These are phyloP conservation scores for Ophiorrhiza pumila DNA, from an alignment of 257 asterid species.

Conservation along the genomic window DNA sequence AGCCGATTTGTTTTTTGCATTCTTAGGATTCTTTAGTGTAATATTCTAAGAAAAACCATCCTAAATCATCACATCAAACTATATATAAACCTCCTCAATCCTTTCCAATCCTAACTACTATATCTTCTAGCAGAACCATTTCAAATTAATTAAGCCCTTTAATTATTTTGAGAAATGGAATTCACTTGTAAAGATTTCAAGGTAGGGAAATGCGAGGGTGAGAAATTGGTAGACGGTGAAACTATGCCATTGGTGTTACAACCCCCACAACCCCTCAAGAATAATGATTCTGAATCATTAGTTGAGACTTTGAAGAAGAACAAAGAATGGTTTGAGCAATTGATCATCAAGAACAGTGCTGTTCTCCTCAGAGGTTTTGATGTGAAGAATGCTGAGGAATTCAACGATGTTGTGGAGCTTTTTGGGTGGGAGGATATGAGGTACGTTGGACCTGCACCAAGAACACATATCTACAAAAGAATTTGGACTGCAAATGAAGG, in stretches of 20 bases:
- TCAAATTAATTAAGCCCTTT: too few species aligned
- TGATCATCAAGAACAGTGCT: conserved; percentile 73
- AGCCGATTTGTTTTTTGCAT: too few species aligned
- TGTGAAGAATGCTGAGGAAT: conserved; percentile 52
- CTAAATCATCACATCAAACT: neutral
- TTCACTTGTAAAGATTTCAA: conserved; percentile 58
- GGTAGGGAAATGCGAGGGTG: conserved; percentile 87
- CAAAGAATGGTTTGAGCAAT: conserved; percentile 74
- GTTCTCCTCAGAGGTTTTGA: conserved; percentile 67
- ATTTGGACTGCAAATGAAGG: conserved; percentile 90
- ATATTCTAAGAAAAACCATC: too few species aligned
- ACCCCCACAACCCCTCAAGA: conserved; percentile 32
- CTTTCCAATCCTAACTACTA: neutral
- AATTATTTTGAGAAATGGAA: conserved; percentile 39
- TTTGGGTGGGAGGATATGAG: conserved; percentile 79
- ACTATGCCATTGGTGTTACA: conserved; percentile 66
- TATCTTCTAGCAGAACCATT: too few species aligned
- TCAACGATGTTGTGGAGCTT: conserved; percentile 65
- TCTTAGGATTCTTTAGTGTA: too few species aligned
- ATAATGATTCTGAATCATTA: conserved; percentile 29
- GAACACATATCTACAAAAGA: conserved; percentile 72
- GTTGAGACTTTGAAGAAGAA: conserved; percentile 36
- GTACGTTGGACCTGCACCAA: conserved; percentile 84
- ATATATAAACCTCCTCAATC: conserved; percentile 14
- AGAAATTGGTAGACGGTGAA: conserved; percentile 65